Evolutionary conservation across 495 filamentous ascomycete genomes (phyloP), one percentile per base, ranked within the genome.

Genomic region (Daldinia caldariorum): DNA sequence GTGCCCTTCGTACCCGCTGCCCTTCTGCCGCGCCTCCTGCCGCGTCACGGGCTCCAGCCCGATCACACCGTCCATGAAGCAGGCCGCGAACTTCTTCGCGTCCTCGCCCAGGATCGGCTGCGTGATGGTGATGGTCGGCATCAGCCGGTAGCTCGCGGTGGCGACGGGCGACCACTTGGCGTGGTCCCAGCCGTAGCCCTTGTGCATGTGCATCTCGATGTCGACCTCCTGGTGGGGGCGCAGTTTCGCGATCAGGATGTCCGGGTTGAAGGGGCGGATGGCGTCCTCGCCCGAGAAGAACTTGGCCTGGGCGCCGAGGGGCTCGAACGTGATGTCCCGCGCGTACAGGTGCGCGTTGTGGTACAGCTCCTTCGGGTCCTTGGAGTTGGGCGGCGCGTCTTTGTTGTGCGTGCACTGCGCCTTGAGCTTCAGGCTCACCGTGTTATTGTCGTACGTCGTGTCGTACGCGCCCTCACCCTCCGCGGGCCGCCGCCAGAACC

Each of bases 141-240:
- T 76, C 8, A 99, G 84, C 16, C 96, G 88, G 81, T 99, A 99
- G 41, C 89, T 89, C 8, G 95, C 94, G 0, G 96, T 97, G 4
- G 94, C 94, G 18, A 99, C 96, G 31, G 96, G 96, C 1, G 92
- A 97, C 84, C 94, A 99, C 77, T 99, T 99, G 53, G 96, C 92
- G 79, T 99, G 96, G 81, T 98, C 95, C 62, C 89, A 90, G 14
- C 96, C 96, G 60, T 95, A 90, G 26, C 96, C 96, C 80, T 97
- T 97, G 79, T 94, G 87, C 79, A 92, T 92, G 81, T 97, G 93
- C 85, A 94, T 87, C 63, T 90, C 86, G 62, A 97, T 78, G 61
- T 92, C 84, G 70, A 99, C 90, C 69, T 87, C 85, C 83, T 99
- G 96, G 0, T 92, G 92, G 0, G 96, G 96, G 37, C 96, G 89